These are phyloP conservation scores for Ophiosphaerella herpotricha DNA, from an alignment of 2,329 filamentous ascomycete species.

Conservation along the genomic window DNA sequence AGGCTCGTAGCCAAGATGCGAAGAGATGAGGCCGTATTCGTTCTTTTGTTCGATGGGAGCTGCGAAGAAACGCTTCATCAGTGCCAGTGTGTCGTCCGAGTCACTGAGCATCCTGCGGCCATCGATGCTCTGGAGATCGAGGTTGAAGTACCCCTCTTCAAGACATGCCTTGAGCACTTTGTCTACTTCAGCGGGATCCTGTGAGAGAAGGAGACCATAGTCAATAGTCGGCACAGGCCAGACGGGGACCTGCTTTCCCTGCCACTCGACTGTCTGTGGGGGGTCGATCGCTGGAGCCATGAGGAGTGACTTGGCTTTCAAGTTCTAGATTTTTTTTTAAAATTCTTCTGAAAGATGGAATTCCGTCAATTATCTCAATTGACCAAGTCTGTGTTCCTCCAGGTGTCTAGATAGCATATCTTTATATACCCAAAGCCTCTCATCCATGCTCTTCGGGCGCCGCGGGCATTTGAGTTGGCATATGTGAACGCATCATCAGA, in stretches of 20 bases:
- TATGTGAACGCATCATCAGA: constrained; percentile 1
- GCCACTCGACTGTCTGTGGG: constrained; percentile 35
- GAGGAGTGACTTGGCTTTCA: background rate
- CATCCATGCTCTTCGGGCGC: background rate
- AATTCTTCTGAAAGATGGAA: too few relatives aligned
- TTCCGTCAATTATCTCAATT: too few relatives aligned
- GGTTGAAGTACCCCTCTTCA: constrained; percentile 61
- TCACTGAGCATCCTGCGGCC: constrained; percentile 59
- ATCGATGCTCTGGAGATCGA: constrained; percentile 59
- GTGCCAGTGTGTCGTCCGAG: constrained; percentile 57
- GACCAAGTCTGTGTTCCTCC: background rate
- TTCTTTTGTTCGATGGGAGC: constrained; percentile 61
- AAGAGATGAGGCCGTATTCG: constrained; percentile 59
- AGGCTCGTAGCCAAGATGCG: constrained; percentile 56
- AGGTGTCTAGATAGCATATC: background rate
- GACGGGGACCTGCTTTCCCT: constrained; percentile 37
- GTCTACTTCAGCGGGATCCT: constrained; percentile 60
- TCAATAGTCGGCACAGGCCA: constrained; percentile 53
- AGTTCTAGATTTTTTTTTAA: background rate
- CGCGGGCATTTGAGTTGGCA: too few relatives aligned
- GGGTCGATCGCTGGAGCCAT: constrained; percentile 32
- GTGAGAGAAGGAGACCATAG: constrained; percentile 58
- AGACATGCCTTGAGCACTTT: constrained; percentile 57
- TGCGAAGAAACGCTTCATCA: constrained; percentile 63
- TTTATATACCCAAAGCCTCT: constrained; percentile 18